Conservation (phyloP, 177 flowering plant genomes). For the Vitis hybrid region DNA sequence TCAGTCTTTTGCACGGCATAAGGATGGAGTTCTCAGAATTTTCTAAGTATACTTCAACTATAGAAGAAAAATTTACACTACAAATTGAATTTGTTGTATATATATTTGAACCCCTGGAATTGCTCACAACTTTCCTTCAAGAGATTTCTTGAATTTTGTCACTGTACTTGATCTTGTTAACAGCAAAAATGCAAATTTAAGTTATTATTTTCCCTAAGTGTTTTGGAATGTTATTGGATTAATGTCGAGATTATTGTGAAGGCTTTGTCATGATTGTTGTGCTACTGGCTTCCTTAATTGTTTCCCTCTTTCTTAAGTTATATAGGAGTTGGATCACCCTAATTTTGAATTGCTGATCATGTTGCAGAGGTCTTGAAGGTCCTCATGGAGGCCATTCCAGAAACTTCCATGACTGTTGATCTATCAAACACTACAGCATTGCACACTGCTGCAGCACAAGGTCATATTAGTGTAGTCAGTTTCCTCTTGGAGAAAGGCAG, state of each 20-base stretch:
- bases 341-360: not conserved
- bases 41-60: not conserved
- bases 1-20: not conserved
- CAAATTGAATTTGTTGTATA: too few species aligned
- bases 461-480: constrained; percentile 66
- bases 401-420: constrained; percentile 74
- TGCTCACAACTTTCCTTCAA: not conserved
- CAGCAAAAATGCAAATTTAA: too few species aligned
- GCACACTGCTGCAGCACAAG: constrained; percentile 81
- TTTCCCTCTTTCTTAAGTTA: too few species aligned
- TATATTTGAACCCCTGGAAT: too few species aligned
- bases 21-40: not conserved
- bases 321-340: too few species aligned
- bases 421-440: constrained; percentile 74
- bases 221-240: not conserved
- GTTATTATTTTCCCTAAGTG: not conserved
- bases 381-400: constrained; percentile 57
- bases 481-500: constrained; percentile 36
- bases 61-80: not conserved
- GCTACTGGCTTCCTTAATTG: too few species aligned
- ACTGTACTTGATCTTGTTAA: too few species aligned
- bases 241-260: too few species aligned
- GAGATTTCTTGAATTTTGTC: not conserved
- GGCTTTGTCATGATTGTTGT: too few species aligned
- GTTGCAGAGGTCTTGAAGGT: constrained; percentile 63